Evolutionary conservation across 331 rosid species (phyloP).

Genomic region (Arachis monticola): DNA sequence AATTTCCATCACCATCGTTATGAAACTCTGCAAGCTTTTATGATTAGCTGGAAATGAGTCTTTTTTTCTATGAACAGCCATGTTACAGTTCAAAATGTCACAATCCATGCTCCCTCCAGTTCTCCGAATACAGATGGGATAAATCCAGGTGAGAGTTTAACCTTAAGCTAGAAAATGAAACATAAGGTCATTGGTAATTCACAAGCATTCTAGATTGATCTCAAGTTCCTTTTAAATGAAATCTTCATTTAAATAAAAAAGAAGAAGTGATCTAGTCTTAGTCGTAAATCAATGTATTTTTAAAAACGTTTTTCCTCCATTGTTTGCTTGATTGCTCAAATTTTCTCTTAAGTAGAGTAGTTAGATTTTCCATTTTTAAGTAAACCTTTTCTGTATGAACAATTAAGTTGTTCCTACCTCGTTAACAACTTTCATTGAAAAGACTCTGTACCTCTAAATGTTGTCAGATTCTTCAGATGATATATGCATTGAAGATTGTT

Average conservation of each 20-base stretch:
- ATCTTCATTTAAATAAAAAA: constrained; percentile 13
- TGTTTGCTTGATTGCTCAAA: not conserved
- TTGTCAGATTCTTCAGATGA: constrained; percentile 68
- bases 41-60: constrained; percentile 56
- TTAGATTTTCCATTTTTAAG: not conserved
- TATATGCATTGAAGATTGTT: constrained; percentile 81
- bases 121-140: constrained; percentile 84
- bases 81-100: constrained; percentile 62
- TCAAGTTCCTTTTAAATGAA: constrained; percentile 6
- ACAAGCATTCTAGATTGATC: constrained; percentile 12
- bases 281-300: constrained; percentile 19
- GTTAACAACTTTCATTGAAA: not conserved
- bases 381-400: constrained; percentile 3
- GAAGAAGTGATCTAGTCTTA: not conserved
- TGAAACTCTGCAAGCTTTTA: constrained; percentile 50
- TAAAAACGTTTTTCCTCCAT: not conserved
- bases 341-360: not conserved
- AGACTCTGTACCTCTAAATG: constrained; percentile 20
- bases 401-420: not conserved
- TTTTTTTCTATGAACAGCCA: constrained; percentile 72
- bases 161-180: constrained; percentile 19
- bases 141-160: constrained; percentile 65
- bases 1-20: constrained; percentile 39
- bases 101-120: constrained; percentile 66
- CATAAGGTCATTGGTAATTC: constrained; percentile 8